Percentiles rank a stretch among this genome's conserved stretches.
Evolutionary conservation across 2,329 filamentous ascomycete genomes (phyloP).

Genomic region (Epichloe elymi): DNA sequence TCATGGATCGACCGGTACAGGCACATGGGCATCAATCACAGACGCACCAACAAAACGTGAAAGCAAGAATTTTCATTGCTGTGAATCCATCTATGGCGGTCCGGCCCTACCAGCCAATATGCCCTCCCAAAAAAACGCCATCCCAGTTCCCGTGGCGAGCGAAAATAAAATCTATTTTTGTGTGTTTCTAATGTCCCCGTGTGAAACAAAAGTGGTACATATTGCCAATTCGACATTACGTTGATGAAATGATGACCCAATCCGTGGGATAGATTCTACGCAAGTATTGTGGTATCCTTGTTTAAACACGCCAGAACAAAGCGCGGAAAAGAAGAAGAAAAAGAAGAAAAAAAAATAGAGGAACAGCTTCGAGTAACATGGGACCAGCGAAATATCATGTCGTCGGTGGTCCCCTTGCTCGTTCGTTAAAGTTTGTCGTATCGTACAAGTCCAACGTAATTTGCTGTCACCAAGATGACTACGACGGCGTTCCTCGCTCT

Average conservation of each 20-base stretch:
- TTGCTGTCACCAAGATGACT: slow-evolving; percentile 4
- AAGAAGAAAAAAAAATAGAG: neutral
- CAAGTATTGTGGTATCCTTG: neutral
- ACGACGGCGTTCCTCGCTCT: slow-evolving; percentile 39
- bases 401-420: too few species aligned
- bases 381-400: neutral
- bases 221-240: neutral
- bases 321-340: neutral
- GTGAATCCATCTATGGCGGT: neutral
- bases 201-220: neutral
- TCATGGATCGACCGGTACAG: too few species aligned
- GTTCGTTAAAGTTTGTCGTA: too few species aligned
- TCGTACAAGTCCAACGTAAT: too few species aligned
- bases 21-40: too few species aligned
- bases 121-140: neutral
- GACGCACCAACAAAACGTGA: too few species aligned
- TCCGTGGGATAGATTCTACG: neutral
- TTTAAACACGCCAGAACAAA: neutral
- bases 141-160: neutral
- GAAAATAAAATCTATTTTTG: neutral
- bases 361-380: neutral
- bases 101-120: neutral
- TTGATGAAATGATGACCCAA: neutral
- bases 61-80: neutral
- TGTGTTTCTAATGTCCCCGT: neutral